These are phyloP conservation scores for Sugiyamaella japonica DNA, from an alignment of 1,139 yeast species.

Conservation along the genomic window DNA sequence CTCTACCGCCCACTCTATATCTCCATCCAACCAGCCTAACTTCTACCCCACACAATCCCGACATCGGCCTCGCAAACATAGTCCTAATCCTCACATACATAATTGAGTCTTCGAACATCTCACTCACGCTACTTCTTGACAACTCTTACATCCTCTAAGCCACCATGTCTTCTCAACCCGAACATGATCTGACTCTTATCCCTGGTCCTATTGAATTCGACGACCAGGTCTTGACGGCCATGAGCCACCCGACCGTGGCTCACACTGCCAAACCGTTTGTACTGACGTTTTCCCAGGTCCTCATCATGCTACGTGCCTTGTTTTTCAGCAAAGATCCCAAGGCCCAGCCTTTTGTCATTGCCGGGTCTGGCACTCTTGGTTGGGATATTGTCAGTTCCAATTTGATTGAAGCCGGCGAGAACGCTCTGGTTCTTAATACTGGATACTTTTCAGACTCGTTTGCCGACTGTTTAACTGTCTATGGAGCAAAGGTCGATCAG, in stretches of 20 bases:
- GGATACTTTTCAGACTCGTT: constrained; percentile 89
- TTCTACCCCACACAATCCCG: neutral
- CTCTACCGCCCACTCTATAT: neutral
- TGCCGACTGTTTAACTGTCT: constrained; percentile 72
- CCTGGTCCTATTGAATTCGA: constrained; percentile 96
- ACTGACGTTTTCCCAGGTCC: constrained; percentile 65
- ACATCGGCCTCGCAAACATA: neutral
- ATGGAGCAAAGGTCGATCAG: constrained; percentile 70
- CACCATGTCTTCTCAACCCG: constrained; percentile 25
- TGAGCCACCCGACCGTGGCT: constrained; percentile 82
- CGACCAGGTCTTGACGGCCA: constrained; percentile 75
- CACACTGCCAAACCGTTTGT: constrained; percentile 91
- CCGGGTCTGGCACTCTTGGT: constrained; percentile 94
- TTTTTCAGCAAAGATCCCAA: constrained; percentile 66
- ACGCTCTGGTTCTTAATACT: constrained; percentile 82
- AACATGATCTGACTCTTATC: constrained; percentile 53
- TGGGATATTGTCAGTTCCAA: constrained; percentile 91
- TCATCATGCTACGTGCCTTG: constrained; percentile 66
- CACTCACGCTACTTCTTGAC: neutral
- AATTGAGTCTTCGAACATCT: too few relatives aligned
- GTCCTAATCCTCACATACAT: neutral
- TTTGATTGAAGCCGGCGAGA: constrained; percentile 57
- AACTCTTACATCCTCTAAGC: too few relatives aligned
- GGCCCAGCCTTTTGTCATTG: constrained; percentile 76
- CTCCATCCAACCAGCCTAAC: neutral